A percentile compares a stretch with the other conserved stretches of the same genome.
Evolutionary conservation across 805 yeast species (phyloP).

Genomic region (Zygosaccharomyces kombuchaensis): DNA sequence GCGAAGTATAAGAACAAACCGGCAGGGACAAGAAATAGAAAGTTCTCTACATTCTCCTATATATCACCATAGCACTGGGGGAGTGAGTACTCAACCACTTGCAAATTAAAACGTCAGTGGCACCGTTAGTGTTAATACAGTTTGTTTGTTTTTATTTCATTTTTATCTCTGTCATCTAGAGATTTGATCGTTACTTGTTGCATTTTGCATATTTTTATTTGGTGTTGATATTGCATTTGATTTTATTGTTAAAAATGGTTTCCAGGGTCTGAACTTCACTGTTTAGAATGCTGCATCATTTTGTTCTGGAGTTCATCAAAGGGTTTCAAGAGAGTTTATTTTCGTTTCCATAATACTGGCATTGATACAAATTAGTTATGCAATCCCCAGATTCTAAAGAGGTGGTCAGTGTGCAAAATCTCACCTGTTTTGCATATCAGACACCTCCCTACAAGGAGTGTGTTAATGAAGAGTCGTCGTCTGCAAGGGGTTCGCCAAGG

Average conservation of each 20-base stretch:
- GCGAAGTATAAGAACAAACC: neutral
- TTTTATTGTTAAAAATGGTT: neutral
- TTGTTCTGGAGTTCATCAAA: neutral
- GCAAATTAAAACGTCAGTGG: too few species aligned
- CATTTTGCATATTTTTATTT: neutral
- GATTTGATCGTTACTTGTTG: neutral
- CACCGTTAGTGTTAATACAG: neutral
- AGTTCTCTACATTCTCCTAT: too few species aligned
- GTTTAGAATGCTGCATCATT: neutral
- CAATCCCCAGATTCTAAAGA: neutral
- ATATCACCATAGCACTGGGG: neutral
- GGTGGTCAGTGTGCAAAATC: neutral
- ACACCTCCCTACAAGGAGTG: conserved; percentile 13
- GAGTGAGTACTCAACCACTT: neutral
- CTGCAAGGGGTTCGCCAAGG: neutral
- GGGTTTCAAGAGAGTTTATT: neutral
- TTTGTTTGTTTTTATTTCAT: neutral
- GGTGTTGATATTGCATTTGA: conserved; percentile 3
- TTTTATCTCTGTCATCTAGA: neutral
- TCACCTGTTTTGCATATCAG: conserved; percentile 13
- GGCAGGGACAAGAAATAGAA: neutral
- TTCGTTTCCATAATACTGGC: neutral
- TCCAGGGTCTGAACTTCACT: neutral
- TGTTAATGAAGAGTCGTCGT: neutral
- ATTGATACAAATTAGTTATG: neutral